Conservation (phyloP, 768 basidiomycete species). For the Neoboletus subvelutipes region DNA sequence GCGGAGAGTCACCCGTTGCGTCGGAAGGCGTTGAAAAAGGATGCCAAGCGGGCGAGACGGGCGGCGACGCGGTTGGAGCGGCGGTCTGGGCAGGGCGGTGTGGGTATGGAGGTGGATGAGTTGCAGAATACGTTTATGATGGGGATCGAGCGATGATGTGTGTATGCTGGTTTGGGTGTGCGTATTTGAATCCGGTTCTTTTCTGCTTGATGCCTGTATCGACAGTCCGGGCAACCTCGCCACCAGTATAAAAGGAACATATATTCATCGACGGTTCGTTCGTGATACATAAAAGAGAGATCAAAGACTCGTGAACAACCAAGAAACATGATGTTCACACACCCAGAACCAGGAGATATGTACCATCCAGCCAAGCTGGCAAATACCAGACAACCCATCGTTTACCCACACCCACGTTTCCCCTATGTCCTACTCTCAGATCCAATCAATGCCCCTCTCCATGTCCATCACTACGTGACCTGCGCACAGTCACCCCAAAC, state of each 20-base stretch:
- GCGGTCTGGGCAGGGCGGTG: background rate
- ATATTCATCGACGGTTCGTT: background rate
- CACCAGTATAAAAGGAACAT: background rate
- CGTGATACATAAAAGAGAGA: background rate
- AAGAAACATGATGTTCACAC: background rate
- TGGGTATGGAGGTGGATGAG: constrained; percentile 33
- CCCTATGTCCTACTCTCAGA: background rate
- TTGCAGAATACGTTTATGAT: constrained; percentile 26
- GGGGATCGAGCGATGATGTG: constrained; percentile 16
- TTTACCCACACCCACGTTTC: background rate
- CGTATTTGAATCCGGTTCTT: background rate
- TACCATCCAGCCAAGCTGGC: background rate
- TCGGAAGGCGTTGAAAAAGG: constrained; percentile 58
- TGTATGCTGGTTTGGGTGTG: background rate
- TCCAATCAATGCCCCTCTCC: background rate
- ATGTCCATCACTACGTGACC: background rate
- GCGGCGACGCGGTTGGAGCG: constrained; percentile 37
- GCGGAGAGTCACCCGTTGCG: constrained; percentile 48
- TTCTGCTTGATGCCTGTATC: too few relatives aligned
- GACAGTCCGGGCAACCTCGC: background rate
- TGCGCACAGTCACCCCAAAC: constrained; percentile 9
- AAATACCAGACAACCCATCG: background rate
- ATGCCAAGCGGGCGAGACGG: constrained; percentile 61
- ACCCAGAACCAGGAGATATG: background rate
- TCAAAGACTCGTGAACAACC: too few relatives aligned